Evolutionary conservation across 1,284 basidiomycete species (phyloP).

Genomic region (Porogramme epimiltina): DNA sequence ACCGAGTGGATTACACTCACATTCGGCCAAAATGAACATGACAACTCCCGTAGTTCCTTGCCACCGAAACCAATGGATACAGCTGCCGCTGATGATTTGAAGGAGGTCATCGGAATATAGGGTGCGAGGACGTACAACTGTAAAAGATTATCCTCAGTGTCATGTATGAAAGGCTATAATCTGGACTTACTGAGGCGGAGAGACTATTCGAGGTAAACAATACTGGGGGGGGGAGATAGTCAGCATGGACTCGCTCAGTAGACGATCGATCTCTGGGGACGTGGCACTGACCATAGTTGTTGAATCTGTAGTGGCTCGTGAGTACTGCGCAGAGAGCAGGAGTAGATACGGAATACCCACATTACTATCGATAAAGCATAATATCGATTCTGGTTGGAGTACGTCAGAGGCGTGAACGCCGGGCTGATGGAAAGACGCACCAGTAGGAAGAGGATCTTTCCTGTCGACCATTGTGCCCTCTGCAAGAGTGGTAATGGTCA

Average conservation of each 20-base stretch:
- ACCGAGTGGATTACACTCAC: no score
- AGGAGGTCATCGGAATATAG: not conserved
- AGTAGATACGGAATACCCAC: constrained; percentile 36
- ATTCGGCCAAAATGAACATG: constrained; percentile 53
- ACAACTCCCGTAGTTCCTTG: constrained; percentile 60
- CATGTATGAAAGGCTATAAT: not conserved
- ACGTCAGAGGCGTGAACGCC: not conserved
- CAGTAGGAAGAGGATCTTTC: constrained; percentile 51
- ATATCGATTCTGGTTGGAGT: constrained; percentile 50
- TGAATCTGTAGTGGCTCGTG: constrained; percentile 38
- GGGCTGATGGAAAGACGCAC: constrained; percentile 33
- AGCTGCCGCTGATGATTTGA: constrained; percentile 1
- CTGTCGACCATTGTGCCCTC: constrained; percentile 52
- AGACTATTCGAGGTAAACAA: constrained; percentile 34
- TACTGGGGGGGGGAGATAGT: constrained; percentile 22
- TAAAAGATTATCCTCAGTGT: not conserved
- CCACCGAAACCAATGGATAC: constrained; percentile 48
- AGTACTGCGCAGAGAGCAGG: not conserved
- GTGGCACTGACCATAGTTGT: constrained; percentile 46
- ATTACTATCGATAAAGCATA: constrained; percentile 50
- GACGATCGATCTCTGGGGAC: not conserved
- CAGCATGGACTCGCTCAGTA: constrained; percentile 1
- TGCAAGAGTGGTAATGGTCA: constrained; percentile 19
- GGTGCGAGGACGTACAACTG: constrained; percentile 35
- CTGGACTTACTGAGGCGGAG: constrained; percentile 32